Percentiles rank a stretch among this genome's conserved stretches.
Evolutionary conservation across 2,329 filamentous ascomycete genomes (phyloP).

Genomic region (Colletotrichum siamense): DNA sequence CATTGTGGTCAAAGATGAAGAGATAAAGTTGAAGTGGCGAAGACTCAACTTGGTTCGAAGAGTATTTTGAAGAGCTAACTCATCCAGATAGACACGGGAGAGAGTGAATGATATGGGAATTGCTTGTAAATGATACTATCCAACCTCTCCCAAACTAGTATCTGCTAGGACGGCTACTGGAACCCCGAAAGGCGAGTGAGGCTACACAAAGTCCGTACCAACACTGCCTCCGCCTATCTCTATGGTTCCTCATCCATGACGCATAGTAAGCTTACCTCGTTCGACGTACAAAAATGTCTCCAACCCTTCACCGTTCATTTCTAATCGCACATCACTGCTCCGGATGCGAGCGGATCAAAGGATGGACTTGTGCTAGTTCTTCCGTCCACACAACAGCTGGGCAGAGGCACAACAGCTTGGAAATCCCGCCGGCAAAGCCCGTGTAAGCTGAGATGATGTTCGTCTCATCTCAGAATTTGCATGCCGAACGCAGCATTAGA

Average conservation of each 20-base stretch:
- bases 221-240: background rate
- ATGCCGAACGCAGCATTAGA: background rate
- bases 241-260: background rate
- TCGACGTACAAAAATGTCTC: background rate
- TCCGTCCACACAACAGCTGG: background rate
- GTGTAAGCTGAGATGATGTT: background rate
- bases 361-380: background rate
- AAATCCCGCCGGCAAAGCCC: background rate
- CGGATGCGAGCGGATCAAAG: background rate
- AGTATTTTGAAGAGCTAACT: background rate
- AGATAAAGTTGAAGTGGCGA: background rate
- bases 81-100: accelerated
- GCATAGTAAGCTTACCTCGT: background rate
- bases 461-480: background rate
- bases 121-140: accelerated
- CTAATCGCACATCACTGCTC: background rate
- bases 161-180: background rate
- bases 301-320: background rate
- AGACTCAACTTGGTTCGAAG: accelerated
- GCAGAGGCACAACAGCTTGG: background rate
- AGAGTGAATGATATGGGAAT: background rate
- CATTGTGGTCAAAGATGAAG: accelerated
- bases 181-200: background rate
- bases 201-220: background rate
- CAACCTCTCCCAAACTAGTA: accelerated